Evolutionary conservation across 1,284 basidiomycete genomes (phyloP).

Genomic region (Tilletia indica): DNA sequence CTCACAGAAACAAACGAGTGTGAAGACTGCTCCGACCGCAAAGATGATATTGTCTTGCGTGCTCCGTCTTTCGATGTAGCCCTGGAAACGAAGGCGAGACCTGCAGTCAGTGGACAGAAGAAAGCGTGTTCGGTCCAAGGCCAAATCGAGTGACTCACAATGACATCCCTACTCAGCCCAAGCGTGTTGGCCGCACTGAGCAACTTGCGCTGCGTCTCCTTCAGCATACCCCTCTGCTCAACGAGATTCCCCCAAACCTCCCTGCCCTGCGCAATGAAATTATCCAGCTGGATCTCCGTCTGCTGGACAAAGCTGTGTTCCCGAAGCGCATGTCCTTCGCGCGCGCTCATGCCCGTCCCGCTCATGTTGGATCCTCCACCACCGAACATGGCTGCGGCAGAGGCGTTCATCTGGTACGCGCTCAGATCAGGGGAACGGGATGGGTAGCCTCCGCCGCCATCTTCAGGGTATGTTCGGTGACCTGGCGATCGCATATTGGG

Average conservation of each 20-base stretch:
- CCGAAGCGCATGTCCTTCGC: conserved; percentile 50
- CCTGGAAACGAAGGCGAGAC: conserved; percentile 23
- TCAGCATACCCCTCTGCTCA: conserved; percentile 53
- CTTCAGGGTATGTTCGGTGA: not conserved
- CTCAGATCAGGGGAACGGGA: conserved; percentile 24
- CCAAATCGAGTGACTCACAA: conserved; percentile 24
- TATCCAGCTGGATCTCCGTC: conserved; percentile 51
- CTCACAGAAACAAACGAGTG: conserved; percentile 50
- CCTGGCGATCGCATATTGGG: not conserved
- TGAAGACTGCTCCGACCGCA: conserved; percentile 47
- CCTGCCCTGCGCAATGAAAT: conserved; percentile 52
- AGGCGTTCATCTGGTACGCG: conserved; percentile 50
- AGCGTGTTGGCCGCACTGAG: conserved; percentile 52
- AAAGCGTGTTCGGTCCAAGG: conserved; percentile 15
- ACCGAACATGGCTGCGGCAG: conserved; percentile 49
- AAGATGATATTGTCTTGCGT: conserved; percentile 55
- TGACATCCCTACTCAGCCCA: conserved; percentile 52
- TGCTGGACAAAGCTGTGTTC: conserved; percentile 54
- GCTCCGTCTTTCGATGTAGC: conserved; percentile 52
- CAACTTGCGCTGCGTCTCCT: conserved; percentile 46
- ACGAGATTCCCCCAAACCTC: conserved; percentile 52
- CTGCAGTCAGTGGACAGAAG: conserved; percentile 46
- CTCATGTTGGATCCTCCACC: conserved; percentile 17
- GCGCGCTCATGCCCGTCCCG: conserved; percentile 25
- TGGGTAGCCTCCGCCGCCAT: conserved; percentile 11